These are phyloP conservation scores for Nemania sp. DNA, from an alignment of 2,329 filamentous ascomycete genomes.

Conservation along the genomic window DNA sequence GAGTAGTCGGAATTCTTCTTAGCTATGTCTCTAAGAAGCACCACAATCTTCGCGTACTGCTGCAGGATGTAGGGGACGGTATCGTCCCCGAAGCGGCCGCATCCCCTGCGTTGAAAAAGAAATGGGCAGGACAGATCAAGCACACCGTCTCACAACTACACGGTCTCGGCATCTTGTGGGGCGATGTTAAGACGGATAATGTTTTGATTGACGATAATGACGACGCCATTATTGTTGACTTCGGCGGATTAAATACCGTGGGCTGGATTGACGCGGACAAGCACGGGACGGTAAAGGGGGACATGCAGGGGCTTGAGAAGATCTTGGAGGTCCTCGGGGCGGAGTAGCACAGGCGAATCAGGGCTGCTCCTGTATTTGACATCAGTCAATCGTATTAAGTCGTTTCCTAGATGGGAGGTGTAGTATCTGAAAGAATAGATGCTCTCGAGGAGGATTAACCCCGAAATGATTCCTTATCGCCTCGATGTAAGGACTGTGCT, in stretches of 20 bases:
- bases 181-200: not conserved
- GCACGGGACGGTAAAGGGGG: not conserved
- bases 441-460: no score
- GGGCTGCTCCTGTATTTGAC: no score
- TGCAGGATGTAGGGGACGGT: not conserved
- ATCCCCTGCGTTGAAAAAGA: not conserved
- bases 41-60: not conserved
- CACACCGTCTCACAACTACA: not conserved
- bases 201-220: not conserved
- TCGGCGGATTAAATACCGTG: not conserved
- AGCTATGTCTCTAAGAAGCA: not conserved
- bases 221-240: not conserved
- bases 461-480: no score
- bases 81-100: not conserved
- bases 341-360: no score
- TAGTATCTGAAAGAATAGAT: no score
- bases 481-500: no score
- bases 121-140: not conserved
- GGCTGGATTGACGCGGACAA: not conserved
- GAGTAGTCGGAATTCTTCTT: not conserved
- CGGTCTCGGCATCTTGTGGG: not conserved
- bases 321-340: not conserved
- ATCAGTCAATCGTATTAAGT: no score
- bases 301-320: not conserved
- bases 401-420: no score